Evolutionary conservation across 345 rosid species (phyloP).

Genomic region (Eutrema yunnanense): DNA sequence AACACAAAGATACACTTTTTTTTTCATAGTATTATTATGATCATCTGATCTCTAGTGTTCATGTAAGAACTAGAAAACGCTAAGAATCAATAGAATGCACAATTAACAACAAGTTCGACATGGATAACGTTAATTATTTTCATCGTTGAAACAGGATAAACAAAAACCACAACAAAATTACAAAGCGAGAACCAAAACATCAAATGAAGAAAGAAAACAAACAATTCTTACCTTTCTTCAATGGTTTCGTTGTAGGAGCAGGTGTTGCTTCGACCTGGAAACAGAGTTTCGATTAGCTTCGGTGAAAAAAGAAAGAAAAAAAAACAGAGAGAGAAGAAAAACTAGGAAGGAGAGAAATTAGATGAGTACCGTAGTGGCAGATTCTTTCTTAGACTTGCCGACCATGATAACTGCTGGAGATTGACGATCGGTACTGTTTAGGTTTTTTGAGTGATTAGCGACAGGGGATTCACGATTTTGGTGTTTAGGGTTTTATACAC

Average conservation of each 20-base stretch:
- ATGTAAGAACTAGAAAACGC: not conserved
- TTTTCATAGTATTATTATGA: too few species aligned
- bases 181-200: not conserved
- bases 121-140: not conserved
- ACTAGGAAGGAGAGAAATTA: not conserved
- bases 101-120: not conserved
- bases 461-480: not conserved
- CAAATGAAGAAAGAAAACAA: not conserved
- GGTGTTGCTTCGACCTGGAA: constrained; percentile 29
- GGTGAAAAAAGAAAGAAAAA: not conserved
- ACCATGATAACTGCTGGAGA: constrained; percentile 26
- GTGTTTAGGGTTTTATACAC: constrained; percentile 3
- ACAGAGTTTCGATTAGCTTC: not conserved
- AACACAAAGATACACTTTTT: too few species aligned
- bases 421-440: not conserved
- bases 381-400: constrained; percentile 27
- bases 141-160: not conserved
- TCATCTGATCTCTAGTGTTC: not conserved
- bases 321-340: not conserved
- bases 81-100: not conserved
- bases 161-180: not conserved
- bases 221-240: constrained; percentile 37
- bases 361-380: constrained; percentile 24
- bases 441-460: not conserved
- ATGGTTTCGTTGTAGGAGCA: constrained; percentile 29